Conservation (phyloP, 1,284 basidiomycete species). For the Leucoagaricus sp. region DNA sequence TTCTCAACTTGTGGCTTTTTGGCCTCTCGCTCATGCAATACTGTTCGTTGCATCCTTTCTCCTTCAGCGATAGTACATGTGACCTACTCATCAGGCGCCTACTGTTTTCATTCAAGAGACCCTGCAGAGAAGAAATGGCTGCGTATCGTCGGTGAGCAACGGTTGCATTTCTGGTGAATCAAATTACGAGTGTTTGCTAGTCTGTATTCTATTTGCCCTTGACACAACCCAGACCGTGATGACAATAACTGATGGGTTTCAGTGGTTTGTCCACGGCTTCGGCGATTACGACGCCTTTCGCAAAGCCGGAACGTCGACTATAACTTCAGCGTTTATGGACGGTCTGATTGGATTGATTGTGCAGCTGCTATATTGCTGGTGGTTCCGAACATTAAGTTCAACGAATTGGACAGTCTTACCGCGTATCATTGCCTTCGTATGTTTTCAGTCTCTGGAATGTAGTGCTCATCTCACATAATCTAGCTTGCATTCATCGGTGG, state of each 20-base stretch:
- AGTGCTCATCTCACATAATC: not conserved
- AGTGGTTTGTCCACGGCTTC: slow-evolving; percentile 3
- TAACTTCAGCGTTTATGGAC: not conserved
- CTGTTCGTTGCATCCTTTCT: slow-evolving; percentile 23
- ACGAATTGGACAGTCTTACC: slow-evolving; percentile 3
- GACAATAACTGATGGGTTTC: slow-evolving; percentile 6
- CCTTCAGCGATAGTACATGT: not conserved
- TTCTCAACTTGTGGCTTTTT: not conserved
- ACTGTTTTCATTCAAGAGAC: not conserved
- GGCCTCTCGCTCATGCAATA: not conserved
- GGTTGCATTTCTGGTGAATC: not conserved
- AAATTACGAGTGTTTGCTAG: not conserved
- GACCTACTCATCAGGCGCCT: not conserved
- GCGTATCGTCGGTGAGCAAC: not conserved
- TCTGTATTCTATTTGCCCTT: slow-evolving; percentile 5
- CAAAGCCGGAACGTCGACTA: not conserved
- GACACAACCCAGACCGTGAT: slow-evolving; percentile 5
- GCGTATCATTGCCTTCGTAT: not conserved
- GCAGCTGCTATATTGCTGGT: slow-evolving; percentile 9
- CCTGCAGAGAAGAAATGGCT: not conserved
- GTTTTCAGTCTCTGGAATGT: not conserved
- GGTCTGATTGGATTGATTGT: slow-evolving; percentile 5
- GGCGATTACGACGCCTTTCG: not conserved
- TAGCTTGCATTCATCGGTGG: slow-evolving; percentile 3
- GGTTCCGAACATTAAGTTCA: not conserved